phyloP scores from a whole-genome alignment of 176 grass and related monocot species.

The Triticum aestivum region DNA sequence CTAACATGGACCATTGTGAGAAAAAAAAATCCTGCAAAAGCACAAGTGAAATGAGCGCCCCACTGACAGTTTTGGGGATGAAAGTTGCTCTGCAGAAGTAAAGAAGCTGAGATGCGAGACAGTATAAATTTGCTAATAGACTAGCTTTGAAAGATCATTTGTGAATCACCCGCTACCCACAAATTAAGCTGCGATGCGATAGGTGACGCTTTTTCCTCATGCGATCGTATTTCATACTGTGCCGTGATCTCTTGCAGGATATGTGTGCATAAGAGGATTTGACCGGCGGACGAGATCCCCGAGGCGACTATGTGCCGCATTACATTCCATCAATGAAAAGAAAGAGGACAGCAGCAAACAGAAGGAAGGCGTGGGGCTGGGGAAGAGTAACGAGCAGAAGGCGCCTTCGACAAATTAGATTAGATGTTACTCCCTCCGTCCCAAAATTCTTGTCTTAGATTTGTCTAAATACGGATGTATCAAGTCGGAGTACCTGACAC shows the following conservation, averaged over 20 bases:
- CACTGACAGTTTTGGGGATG: neutral
- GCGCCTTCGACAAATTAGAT: neutral
- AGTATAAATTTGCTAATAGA: neutral
- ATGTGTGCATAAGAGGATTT: slow-evolving; percentile 43
- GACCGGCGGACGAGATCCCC: slow-evolving; percentile 9
- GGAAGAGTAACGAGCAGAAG: neutral
- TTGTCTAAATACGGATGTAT: no score
- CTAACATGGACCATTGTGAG: neutral
- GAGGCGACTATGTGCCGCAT: neutral
- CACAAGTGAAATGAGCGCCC: neutral
- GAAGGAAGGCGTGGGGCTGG: neutral
- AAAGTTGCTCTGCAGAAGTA: slow-evolving; percentile 3
- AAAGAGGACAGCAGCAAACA: neutral
- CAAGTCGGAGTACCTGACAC: neutral
- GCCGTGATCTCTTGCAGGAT: slow-evolving; percentile 1
- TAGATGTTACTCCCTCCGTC: no score
- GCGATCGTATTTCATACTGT: neutral
- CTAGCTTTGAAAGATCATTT: neutral
- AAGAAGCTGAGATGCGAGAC: neutral
- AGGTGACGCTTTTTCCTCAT: slow-evolving; percentile 6
- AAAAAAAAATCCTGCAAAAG: neutral
- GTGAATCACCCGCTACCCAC: neutral
- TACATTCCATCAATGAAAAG: slow-evolving; percentile 31
- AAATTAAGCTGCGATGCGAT: neutral
- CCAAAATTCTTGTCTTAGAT: no score